A percentile compares a stretch with the other conserved stretches of the same genome.
Evolutionary conservation across 805 yeast species (phyloP).

Genomic region (Ogataea glucozyma): DNA sequence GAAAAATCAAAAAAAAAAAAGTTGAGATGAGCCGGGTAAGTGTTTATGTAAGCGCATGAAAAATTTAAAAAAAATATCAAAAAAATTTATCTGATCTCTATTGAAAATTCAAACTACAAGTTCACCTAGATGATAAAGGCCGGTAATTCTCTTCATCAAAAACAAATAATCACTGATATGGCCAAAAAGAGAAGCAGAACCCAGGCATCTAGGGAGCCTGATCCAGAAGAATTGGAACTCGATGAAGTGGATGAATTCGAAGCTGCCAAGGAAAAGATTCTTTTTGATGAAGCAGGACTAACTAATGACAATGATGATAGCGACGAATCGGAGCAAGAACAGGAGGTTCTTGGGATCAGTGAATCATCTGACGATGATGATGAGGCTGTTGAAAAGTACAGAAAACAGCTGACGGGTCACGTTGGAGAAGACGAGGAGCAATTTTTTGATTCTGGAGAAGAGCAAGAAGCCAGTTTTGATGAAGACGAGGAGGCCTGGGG

Average conservation of each 20-base stretch:
- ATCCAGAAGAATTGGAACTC: constrained; percentile 44
- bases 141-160: background rate
- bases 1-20: background rate
- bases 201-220: constrained; percentile 21
- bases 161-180: constrained; percentile 10
- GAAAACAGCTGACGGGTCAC: constrained; percentile 40
- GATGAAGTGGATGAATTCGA: constrained; percentile 73
- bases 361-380: constrained; percentile 52
- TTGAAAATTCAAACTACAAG: background rate
- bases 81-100: constrained; percentile 7
- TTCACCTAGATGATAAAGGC: background rate
- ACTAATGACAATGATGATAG: constrained; percentile 22
- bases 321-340: constrained; percentile 38
- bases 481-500: constrained; percentile 41
- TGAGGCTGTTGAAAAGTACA: constrained; percentile 37
- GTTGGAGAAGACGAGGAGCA: constrained; percentile 51
- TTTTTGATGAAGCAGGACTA: constrained; percentile 58
- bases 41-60: background rate
- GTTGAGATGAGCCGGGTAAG: constrained; percentile 1
- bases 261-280: constrained; percentile 54
- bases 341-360: constrained; percentile 37
- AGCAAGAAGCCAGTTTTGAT: constrained; percentile 30
- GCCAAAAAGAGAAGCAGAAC: constrained; percentile 13
- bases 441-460: constrained; percentile 40
- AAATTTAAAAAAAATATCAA: too few species aligned